A percentile compares a stretch with the other conserved stretches of the same genome.
These are phyloP conservation scores for Ambrosiella xylebori DNA, from an alignment of 2,329 filamentous ascomycete genomes.

Conservation along the genomic window DNA sequence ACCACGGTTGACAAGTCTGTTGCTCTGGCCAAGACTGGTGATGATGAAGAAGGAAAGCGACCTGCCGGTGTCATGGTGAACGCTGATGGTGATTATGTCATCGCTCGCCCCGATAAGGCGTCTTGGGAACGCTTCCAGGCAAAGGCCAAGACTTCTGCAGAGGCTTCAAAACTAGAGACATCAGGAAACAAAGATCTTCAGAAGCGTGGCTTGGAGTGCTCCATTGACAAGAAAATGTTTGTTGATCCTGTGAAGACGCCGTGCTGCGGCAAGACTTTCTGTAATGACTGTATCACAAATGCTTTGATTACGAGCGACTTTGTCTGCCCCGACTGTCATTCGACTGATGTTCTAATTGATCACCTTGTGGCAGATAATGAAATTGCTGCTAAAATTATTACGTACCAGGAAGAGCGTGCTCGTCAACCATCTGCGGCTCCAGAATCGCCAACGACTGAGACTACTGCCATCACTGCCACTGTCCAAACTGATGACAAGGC, in stretches of 20 bases:
- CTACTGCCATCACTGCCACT: constrained; percentile 7
- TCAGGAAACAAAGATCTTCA: constrained; percentile 73
- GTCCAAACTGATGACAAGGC: constrained; percentile 11
- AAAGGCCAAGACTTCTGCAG: constrained; percentile 72
- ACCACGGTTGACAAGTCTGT: constrained; percentile 89
- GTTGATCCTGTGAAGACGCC: constrained; percentile 98
- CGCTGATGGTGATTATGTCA: constrained; percentile 90
- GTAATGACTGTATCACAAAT: constrained; percentile 99
- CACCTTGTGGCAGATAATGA: constrained; percentile 74
- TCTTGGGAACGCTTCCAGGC: constrained; percentile 96
- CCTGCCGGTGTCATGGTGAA: constrained; percentile 92
- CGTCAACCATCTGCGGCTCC: constrained; percentile 17
- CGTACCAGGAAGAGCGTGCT: constrained; percentile 31
- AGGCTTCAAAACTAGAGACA: constrained; percentile 60
- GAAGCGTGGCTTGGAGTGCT: constrained; percentile 77
- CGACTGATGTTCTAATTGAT: constrained; percentile 83
- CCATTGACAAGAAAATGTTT: constrained; percentile 95
- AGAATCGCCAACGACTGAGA: constrained; percentile 18
- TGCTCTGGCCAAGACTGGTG: constrained; percentile 53
- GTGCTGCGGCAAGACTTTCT: constrained; percentile 96
- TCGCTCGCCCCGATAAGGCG: constrained; percentile 86
- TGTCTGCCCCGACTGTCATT: constrained; percentile 79
- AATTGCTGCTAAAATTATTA: constrained; percentile 58
- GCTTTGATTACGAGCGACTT: constrained; percentile 97
- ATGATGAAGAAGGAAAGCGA: constrained; percentile 63